phyloP scores from a whole-genome alignment of 306 rosid species.

The Rosa multiflora region DNA sequence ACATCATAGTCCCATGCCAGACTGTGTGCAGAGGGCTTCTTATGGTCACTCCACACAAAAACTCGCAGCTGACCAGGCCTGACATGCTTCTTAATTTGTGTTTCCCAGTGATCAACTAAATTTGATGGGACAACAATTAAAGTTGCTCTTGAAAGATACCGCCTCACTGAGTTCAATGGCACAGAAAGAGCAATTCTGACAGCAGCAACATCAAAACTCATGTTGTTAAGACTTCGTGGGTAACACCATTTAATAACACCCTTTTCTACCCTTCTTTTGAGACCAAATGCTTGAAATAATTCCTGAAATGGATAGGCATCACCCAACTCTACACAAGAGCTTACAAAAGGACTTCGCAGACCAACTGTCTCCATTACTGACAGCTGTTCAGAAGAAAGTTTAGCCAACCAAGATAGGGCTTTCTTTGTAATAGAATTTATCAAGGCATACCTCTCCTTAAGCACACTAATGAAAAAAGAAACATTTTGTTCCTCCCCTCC shows the following conservation, averaged over 20 bases:
- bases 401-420: constrained; percentile 78
- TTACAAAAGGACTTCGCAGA: constrained; percentile 62
- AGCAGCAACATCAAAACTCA: constrained; percentile 86
- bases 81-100: constrained; percentile 92
- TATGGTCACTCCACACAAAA: constrained; percentile 69
- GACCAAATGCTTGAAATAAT: constrained; percentile 88
- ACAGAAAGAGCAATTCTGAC: constrained; percentile 66
- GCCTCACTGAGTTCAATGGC: constrained; percentile 77
- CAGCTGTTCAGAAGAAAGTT: constrained; percentile 55
- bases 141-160: constrained; percentile 91
- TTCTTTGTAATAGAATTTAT: constrained; percentile 64
- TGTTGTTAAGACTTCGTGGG: constrained; percentile 67
- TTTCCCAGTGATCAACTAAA: constrained; percentile 84
- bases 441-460: constrained; percentile 69
- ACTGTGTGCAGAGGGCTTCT: constrained; percentile 75
- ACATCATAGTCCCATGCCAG: constrained; percentile 97
- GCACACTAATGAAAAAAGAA: constrained; percentile 74
- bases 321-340: constrained; percentile 31
- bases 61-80: constrained; percentile 68
- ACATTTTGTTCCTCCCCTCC: constrained; percentile 72
- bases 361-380: constrained; percentile 82
- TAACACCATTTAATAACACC: constrained; percentile 70
- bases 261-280: constrained; percentile 60
- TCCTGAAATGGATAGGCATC: constrained; percentile 47
- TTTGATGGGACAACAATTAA: constrained; percentile 91